Evolutionary conservation across 1,139 yeast species (phyloP), one percentile per base, ranked within the genome.

Genomic region (Blastobotrys proliferans): DNA sequence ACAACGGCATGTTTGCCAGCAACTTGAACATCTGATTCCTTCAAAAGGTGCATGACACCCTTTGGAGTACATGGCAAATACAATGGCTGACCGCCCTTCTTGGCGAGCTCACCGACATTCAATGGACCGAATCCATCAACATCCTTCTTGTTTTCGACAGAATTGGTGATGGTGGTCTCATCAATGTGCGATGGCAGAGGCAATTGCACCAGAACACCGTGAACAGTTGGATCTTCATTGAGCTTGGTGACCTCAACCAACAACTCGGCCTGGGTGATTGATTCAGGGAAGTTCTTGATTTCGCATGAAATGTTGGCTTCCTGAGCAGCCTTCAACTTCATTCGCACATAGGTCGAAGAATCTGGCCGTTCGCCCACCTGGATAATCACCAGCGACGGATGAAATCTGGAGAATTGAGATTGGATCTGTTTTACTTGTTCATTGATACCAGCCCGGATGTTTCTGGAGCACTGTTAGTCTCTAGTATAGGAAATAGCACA

Each of bases 51-150:
- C 71, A 92, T 78, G 62, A 90, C 80, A 38, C 98, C 98, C 69
- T 86, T 81, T 47, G 98, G 98, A 35, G 98, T 92, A 67, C 98
- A 92, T 30, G 98, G 98, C 57, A 85, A 72, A 64, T 86, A 92
- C 48, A 68, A 64, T 25, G 98, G 98, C 31, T 75, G 64, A 40
- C 97, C 97, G 46, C 86, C 86, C 57, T 83, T 82, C 65, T 88
- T 87, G 60, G 88, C 79, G 54, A 92, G 74, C 66, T 90, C 97
- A 45, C 97, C 97, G 40, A 85, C 83, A 64, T 92, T 92, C 62
- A 66, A 76, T 34, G 94, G 82, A 39, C 95, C 95, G 59, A 92
- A 92, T 1, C 98, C 98, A 61, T 92, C 98, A 38, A 92, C 97
- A 57, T 92, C 99, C 70, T 92, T 92, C 43, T 74, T 75, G 17